These are phyloP conservation scores for Lodderomyces pseudojiufengensis DNA, from an alignment of 1,139 yeast genomes.

Conservation along the genomic window DNA sequence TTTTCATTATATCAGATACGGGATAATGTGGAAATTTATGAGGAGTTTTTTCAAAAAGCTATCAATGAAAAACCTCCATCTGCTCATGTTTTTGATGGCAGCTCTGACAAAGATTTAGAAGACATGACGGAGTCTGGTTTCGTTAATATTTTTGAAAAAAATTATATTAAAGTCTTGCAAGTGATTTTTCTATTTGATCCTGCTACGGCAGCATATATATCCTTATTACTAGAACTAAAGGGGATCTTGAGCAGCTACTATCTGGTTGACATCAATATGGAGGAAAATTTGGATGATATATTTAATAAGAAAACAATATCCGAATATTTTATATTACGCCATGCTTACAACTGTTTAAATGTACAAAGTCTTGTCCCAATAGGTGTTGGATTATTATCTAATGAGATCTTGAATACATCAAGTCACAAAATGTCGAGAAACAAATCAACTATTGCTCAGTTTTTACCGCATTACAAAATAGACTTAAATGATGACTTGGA, in stretches of 20 bases:
- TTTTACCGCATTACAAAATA: slow-evolving; percentile 57
- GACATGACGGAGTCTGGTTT: slow-evolving; percentile 55
- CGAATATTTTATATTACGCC: slow-evolving; percentile 56
- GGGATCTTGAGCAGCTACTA: slow-evolving; percentile 56
- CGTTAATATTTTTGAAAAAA: slow-evolving; percentile 54
- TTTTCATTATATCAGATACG: slow-evolving; percentile 59
- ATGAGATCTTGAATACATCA: slow-evolving; percentile 26
- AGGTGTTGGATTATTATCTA: slow-evolving; percentile 54
- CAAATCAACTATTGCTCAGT: slow-evolving; percentile 51
- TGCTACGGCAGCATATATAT: slow-evolving; percentile 63
- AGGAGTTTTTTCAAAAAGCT: slow-evolving; percentile 33
- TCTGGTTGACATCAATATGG: slow-evolving; percentile 11
- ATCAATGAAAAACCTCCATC: slow-evolving; percentile 33
- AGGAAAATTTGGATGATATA: slow-evolving; percentile 14
- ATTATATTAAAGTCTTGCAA: slow-evolving; percentile 56
- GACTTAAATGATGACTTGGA: slow-evolving; percentile 72
- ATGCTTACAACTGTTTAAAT: slow-evolving; percentile 55
- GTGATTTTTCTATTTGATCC: slow-evolving; percentile 60
- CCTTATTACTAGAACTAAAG: slow-evolving; percentile 61
- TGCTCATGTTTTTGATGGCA: background rate
- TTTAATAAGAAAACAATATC: slow-evolving; percentile 44
- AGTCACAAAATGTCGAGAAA: slow-evolving; percentile 20
- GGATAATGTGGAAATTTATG: slow-evolving; percentile 32
- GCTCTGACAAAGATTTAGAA: slow-evolving; percentile 23
- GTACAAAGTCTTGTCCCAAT: slow-evolving; percentile 56